Percentiles rank a stretch among this genome's conserved stretches.
Conservation (phyloP, 1,284 basidiomycete species). For the Erythrobasidium hasegawianum region DNA sequence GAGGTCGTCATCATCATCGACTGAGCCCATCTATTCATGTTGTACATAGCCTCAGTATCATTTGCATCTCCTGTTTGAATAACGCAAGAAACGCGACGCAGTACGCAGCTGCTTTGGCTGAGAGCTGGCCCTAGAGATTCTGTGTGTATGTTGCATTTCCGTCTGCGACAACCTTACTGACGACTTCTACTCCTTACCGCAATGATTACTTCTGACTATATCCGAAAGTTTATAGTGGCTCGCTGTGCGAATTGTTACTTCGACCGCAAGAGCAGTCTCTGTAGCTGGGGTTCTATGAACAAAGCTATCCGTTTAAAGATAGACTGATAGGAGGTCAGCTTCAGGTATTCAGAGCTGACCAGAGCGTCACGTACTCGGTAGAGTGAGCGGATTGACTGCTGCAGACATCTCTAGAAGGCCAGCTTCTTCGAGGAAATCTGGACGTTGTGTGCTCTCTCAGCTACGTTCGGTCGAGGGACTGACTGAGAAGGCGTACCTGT, state of each 20-base stretch:
- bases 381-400: conserved; percentile 32
- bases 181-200: no score
- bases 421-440: conserved; percentile 33
- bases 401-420: conserved; percentile 13
- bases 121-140: no score
- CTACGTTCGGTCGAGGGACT: not conserved
- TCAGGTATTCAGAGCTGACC: not conserved
- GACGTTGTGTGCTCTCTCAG: not conserved
- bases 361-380: conserved; percentile 6
- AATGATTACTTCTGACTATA: no score
- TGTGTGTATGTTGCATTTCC: not conserved
- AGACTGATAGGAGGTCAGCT: not conserved
- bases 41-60: not conserved
- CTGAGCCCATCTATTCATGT: not conserved
- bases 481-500: conserved; percentile 2
- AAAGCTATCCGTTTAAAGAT: no score
- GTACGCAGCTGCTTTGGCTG: no score
- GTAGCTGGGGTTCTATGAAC: no score
- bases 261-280: no score
- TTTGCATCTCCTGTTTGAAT: not conserved
- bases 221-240: no score
- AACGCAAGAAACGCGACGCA: no score
- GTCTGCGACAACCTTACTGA: no score
- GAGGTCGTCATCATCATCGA: not conserved
- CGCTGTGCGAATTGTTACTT: no score